A percentile compares a stretch with the other conserved stretches of the same genome.
Conservation (phyloP, 495 filamentous ascomycete genomes). For the Penicillium argentinense region DNA sequence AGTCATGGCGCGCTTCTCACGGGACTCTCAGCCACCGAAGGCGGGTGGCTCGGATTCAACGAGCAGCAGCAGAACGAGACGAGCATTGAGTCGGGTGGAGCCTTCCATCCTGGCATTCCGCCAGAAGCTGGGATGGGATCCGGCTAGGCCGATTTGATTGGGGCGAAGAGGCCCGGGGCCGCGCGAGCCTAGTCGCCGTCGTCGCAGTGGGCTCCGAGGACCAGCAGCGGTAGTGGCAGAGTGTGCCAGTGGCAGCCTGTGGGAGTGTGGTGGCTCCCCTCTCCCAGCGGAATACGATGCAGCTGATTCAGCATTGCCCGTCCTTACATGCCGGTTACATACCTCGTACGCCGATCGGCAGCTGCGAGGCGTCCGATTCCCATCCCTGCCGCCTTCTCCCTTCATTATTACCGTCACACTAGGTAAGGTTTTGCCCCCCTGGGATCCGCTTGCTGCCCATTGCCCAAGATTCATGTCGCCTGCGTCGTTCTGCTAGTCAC, state of each 20-base stretch:
- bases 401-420: constrained; percentile 14
- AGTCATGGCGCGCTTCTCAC: constrained; percentile 6
- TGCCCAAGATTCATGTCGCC: too few relatives aligned
- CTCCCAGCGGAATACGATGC: too few relatives aligned
- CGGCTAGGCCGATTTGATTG: constrained; percentile 12
- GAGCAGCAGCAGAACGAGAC: too few relatives aligned
- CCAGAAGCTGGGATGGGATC: constrained; percentile 18
- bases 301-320: neutral
- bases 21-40: constrained; percentile 17
- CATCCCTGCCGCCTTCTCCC: constrained; percentile 9
- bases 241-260: too few relatives aligned
- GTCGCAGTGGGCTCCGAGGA: too few relatives aligned
- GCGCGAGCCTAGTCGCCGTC: too few relatives aligned
- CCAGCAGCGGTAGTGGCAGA: too few relatives aligned
- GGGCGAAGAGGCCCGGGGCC: neutral
- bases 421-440: constrained; percentile 3
- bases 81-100: constrained; percentile 19
- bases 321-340: constrained; percentile 17
- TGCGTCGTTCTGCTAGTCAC: too few relatives aligned
- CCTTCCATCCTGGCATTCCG: constrained; percentile 27
- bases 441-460: too few relatives aligned
- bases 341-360: constrained; percentile 11
- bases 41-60: constrained; percentile 30
- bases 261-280: too few relatives aligned
- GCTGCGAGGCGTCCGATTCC: constrained; percentile 9